Evolutionary conservation across 345 rosid species (phyloP), one percentile per base, ranked within the genome.

Genomic region (Hibiscus mutabilis): DNA sequence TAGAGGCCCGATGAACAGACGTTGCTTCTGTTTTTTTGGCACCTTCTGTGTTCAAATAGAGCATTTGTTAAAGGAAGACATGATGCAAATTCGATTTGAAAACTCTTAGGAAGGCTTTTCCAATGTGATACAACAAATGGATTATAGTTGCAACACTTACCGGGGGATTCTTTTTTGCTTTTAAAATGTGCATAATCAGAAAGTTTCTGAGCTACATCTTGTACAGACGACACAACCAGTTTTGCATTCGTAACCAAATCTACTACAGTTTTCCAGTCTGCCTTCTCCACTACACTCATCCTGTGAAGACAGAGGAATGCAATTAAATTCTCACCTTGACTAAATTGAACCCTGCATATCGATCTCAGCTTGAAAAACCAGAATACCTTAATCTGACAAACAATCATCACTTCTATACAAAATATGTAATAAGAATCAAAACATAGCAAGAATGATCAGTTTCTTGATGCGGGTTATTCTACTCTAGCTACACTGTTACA

Each of bases 231-330:
- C 61, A 91, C 89, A 19, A 90, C 92, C 81, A 82, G 96, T 78
- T 89, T 95, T 2, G 99, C 97, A 72, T 95, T 95, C 72, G 97
- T 73, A 60, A 92, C 91, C 81, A 92, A 68, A 73, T 85, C 96
- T 58, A 89, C 66, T 13, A 92, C 77, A 55, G 86, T 82, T 81
- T 84, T 95, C 97, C 99, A 92, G 71, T 92, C 97, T 75, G 78
- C 92, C 79, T 89, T 86, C 77, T 95, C 97, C 52, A 90, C 76
- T 19, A 86, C 84, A 73, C 89, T 92, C 79, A 84, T 87, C 99
- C 97, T 93, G 87, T 66, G 70, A 40, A 60, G 42, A 60, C 40
- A 11, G 46, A 60, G 11, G 49, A 72, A 49, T 21, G 46, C 12
- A 49, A 71, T 58, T 59, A 25, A 52, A 59, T 71, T 59, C 18